phyloP scores from a whole-genome alignment of 1,139 yeast species.

The Blastobotrys ciferrii region DNA sequence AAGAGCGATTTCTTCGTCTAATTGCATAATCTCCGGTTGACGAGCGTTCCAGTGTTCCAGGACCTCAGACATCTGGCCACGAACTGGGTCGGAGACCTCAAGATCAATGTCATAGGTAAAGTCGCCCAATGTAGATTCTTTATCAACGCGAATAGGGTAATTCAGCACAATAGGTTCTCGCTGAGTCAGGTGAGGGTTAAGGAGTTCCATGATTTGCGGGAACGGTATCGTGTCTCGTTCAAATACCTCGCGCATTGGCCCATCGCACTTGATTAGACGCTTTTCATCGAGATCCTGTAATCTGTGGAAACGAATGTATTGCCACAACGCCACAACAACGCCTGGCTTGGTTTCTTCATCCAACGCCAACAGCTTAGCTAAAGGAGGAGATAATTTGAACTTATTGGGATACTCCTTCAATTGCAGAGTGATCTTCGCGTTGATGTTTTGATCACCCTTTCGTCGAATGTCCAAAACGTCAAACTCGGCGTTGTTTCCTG shows the following conservation, averaged over 20 bases:
- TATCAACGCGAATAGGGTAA: slow-evolving; percentile 72
- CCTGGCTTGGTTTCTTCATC: slow-evolving; percentile 83
- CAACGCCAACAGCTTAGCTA: slow-evolving; percentile 71
- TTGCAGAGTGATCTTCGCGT: slow-evolving; percentile 73
- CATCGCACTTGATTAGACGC: slow-evolving; percentile 66
- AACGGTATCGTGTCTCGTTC: slow-evolving; percentile 48
- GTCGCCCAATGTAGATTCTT: slow-evolving; percentile 79
- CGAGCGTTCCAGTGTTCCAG: slow-evolving; percentile 46
- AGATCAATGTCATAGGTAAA: slow-evolving; percentile 71
- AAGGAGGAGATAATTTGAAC: slow-evolving; percentile 60
- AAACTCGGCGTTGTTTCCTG: slow-evolving; percentile 47
- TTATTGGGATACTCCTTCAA: slow-evolving; percentile 69
- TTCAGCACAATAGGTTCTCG: slow-evolving; percentile 75
- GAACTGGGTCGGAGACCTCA: slow-evolving; percentile 55
- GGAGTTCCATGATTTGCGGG: slow-evolving; percentile 69
- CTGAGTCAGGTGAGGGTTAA: slow-evolving; percentile 65
- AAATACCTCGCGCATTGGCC: slow-evolving; percentile 53
- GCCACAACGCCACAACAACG: slow-evolving; percentile 82
- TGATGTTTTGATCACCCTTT: slow-evolving; percentile 64
- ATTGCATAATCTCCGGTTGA: slow-evolving; percentile 53
- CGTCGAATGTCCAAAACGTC: slow-evolving; percentile 90
- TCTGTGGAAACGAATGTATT: slow-evolving; percentile 75
- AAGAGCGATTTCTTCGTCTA: slow-evolving; percentile 60
- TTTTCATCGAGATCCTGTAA: slow-evolving; percentile 57
- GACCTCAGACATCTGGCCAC: slow-evolving; percentile 42